These are phyloP conservation scores for Solanum hybrid DNA, from an alignment of 305 asterid genomes.

Conservation along the genomic window DNA sequence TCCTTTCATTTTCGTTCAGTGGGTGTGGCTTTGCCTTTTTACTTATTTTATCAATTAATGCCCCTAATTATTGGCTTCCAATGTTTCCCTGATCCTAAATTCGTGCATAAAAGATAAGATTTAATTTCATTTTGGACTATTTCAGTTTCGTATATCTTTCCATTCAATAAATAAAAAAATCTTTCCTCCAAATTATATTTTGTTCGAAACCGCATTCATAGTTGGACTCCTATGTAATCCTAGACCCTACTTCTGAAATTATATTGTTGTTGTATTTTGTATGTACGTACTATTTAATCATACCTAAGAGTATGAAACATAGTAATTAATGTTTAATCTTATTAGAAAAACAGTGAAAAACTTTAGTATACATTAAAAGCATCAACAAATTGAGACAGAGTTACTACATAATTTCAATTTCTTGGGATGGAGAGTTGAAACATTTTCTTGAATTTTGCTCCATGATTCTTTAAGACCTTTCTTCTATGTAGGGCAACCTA, in stretches of 20 bases:
- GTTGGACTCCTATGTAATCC: not conserved
- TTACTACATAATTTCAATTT: not conserved
- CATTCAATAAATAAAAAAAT: not conserved
- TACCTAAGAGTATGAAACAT: not conserved
- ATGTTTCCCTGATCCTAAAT: not conserved
- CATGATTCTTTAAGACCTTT: not conserved
- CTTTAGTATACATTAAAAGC: not conserved
- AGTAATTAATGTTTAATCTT: not conserved
- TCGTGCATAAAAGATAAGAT: not conserved
- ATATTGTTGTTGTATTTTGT: not conserved
- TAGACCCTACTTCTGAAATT: not conserved
- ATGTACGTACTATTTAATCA: not conserved
- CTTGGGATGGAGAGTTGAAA: not conserved
- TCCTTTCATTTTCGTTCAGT: constrained; percentile 55
- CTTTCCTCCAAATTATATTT: not conserved
- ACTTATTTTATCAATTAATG: constrained; percentile 13
- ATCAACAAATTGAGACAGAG: not conserved
- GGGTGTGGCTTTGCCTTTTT: constrained; percentile 34
- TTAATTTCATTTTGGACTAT: not conserved
- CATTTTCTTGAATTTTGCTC: not conserved
- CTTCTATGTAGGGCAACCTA: not conserved
- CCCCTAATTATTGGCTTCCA: not conserved
- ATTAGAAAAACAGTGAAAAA: not conserved
- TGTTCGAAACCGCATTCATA: not conserved
- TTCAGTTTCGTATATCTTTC: not conserved